Conservation (phyloP, 257 asterid genomes). For the Fraxinus anomala region DNA sequence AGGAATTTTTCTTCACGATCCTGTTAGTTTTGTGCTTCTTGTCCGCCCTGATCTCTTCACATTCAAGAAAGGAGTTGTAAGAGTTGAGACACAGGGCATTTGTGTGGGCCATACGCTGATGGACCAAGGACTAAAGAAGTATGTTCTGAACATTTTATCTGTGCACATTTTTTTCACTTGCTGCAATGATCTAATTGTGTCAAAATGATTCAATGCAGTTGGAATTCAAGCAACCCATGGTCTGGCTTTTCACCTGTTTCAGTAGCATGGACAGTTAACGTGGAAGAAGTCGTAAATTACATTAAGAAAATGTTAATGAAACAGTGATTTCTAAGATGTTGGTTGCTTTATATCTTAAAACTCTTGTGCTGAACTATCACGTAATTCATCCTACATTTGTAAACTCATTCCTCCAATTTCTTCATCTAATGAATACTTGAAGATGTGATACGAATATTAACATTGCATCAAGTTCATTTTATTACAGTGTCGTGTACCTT, state of each 20-base stretch:
- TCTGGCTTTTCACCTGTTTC: slow-evolving; percentile 72
- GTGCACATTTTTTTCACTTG: not conserved
- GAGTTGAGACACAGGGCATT: slow-evolving; percentile 97
- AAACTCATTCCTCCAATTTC: not conserved
- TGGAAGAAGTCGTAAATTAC: slow-evolving; percentile 62
- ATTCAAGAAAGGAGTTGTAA: slow-evolving; percentile 87
- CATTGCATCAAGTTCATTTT: not conserved
- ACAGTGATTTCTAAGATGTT: slow-evolving; percentile 39
- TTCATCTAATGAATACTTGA: not conserved
- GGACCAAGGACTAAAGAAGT: slow-evolving; percentile 92
- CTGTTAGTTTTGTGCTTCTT: slow-evolving; percentile 65
- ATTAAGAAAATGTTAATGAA: slow-evolving; percentile 58
- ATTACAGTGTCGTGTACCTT: not conserved
- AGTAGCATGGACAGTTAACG: slow-evolving; percentile 88
- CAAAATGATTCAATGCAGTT: slow-evolving; percentile 48
- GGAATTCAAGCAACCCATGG: slow-evolving; percentile 93
- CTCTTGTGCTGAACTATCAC: not conserved
- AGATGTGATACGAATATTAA: not conserved
- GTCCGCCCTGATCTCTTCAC: slow-evolving; percentile 92
- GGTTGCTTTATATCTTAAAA: not conserved
- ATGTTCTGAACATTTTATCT: slow-evolving; percentile 9
- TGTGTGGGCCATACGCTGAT: slow-evolving; percentile 78
- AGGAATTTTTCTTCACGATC: slow-evolving; percentile 51
- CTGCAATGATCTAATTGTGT: slow-evolving; percentile 10
- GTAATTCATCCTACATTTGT: not conserved